phyloP scores from a whole-genome alignment of 306 rosid species.

The Sicyos edulis region DNA sequence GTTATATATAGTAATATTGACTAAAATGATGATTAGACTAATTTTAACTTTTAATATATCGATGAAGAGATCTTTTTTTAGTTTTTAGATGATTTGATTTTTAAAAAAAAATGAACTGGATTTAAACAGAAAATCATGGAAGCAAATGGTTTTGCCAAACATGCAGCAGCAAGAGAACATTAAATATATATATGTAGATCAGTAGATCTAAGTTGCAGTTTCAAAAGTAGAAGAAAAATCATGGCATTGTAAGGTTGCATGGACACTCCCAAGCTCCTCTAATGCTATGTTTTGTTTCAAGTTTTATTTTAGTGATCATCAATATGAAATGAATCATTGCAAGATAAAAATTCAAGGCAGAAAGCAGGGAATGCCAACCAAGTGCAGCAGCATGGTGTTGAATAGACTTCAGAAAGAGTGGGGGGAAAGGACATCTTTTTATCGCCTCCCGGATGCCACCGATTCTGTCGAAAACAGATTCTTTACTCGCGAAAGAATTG shows the following conservation, averaged over 20 bases:
- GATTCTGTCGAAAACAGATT: conserved; percentile 80
- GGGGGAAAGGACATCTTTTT: conserved; percentile 7
- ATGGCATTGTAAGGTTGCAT: neutral
- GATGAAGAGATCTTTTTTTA: too few species aligned
- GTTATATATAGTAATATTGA: too few species aligned
- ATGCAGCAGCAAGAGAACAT: neutral
- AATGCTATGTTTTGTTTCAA: neutral
- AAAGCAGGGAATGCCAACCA: too few species aligned
- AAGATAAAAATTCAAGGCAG: neutral
- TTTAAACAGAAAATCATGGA: neutral
- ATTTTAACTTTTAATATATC: too few species aligned
- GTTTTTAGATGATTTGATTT: too few species aligned
- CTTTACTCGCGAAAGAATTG: conserved; percentile 86
- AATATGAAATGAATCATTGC: neutral
- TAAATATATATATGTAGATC: neutral
- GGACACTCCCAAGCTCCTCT: conserved; percentile 3
- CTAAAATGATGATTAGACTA: too few species aligned
- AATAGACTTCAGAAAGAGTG: neutral
- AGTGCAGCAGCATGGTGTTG: too few species aligned
- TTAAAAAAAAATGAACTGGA: neutral
- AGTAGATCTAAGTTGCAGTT: neutral
- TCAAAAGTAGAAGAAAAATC: neutral
- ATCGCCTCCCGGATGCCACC: conserved; percentile 81
- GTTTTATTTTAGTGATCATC: conserved; percentile 13
- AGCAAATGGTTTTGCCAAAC: neutral